These are phyloP conservation scores for Moesziomyces aphidis DNA, from an alignment of 1,284 basidiomycete genomes.

Conservation along the genomic window DNA sequence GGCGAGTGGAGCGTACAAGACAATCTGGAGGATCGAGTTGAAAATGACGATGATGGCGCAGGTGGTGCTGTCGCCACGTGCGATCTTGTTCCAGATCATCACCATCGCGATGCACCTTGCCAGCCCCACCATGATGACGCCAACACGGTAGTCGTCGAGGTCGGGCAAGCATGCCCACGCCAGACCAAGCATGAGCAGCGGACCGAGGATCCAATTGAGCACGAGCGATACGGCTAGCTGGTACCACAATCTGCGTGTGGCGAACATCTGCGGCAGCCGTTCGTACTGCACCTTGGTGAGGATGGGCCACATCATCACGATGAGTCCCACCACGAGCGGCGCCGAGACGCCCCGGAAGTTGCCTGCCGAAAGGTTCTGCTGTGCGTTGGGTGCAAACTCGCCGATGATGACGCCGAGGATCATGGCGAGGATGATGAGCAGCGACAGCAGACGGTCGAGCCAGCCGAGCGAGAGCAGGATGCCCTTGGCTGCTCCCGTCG, in stretches of 20 bases:
- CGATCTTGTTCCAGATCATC: constrained; percentile 76
- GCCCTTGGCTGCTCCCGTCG: constrained; percentile 40
- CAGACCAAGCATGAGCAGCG: constrained; percentile 80
- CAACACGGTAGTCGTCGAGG: constrained; percentile 66
- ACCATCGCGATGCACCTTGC: constrained; percentile 70
- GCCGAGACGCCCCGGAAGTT: constrained; percentile 66
- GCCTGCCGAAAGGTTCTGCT: constrained; percentile 57
- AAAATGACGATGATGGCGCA: constrained; percentile 77
- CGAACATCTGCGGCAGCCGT: constrained; percentile 74
- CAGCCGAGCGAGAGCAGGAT: constrained; percentile 67
- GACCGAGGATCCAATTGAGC: constrained; percentile 85
- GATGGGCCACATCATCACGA: constrained; percentile 92
- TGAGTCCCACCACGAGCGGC: constrained; percentile 69
- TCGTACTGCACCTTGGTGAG: constrained; percentile 81
- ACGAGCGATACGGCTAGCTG: constrained; percentile 79
- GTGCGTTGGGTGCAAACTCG: constrained; percentile 61
- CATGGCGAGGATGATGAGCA: constrained; percentile 81
- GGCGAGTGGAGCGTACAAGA: constrained; percentile 81
- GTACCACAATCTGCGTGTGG: constrained; percentile 74
- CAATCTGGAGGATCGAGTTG: constrained; percentile 77
- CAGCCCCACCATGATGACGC: constrained; percentile 75
- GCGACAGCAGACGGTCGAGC: constrained; percentile 78
- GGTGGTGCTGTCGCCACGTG: constrained; percentile 78
- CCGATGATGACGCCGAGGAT: constrained; percentile 83
- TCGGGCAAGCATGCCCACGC: constrained; percentile 89